Evolutionary conservation across 2,329 filamentous ascomycete genomes (phyloP).

Genomic region (Cadophora malorum): DNA sequence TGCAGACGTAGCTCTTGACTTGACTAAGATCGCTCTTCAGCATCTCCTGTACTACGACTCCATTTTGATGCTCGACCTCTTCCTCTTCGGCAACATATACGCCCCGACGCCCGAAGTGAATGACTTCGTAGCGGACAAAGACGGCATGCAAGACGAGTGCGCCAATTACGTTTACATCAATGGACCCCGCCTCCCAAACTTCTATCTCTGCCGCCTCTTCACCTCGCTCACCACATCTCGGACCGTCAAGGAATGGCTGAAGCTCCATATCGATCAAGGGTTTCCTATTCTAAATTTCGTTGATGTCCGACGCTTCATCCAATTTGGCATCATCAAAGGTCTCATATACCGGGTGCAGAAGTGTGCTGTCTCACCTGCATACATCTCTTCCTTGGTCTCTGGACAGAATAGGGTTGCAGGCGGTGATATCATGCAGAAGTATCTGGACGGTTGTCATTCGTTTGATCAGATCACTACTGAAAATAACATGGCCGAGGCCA

Average conservation of each 20-base stretch:
- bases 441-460: slow-evolving; percentile 75
- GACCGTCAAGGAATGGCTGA: slow-evolving; percentile 86
- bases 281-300: slow-evolving; percentile 74
- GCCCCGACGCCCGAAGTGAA: slow-evolving; percentile 80
- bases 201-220: slow-evolving; percentile 82
- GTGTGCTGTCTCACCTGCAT: slow-evolving; percentile 76
- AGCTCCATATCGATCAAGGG: slow-evolving; percentile 71
- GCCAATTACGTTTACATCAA: slow-evolving; percentile 71
- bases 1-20: slow-evolving; percentile 84
- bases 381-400: slow-evolving; percentile 53
- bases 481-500: slow-evolving; percentile 70
- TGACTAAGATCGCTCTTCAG: slow-evolving; percentile 84
- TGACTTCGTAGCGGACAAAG: slow-evolving; percentile 77
- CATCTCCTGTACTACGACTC: slow-evolving; percentile 95
- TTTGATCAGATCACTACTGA: slow-evolving; percentile 87
- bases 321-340: slow-evolving; percentile 95
- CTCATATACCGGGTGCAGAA: slow-evolving; percentile 93
- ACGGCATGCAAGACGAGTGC: slow-evolving; percentile 84
- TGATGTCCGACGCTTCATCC: slow-evolving; percentile 89
- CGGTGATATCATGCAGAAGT: slow-evolving; percentile 63
- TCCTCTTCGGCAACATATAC: slow-evolving; percentile 93
- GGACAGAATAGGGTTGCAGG: slow-evolving; percentile 38
- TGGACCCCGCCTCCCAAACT: slow-evolving; percentile 55
- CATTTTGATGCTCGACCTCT: slow-evolving; percentile 88
- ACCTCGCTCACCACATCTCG: slow-evolving; percentile 82